Evolutionary conservation across 2,329 filamentous ascomycete genomes (phyloP).

Genomic region (Lachnellula hyalina): DNA sequence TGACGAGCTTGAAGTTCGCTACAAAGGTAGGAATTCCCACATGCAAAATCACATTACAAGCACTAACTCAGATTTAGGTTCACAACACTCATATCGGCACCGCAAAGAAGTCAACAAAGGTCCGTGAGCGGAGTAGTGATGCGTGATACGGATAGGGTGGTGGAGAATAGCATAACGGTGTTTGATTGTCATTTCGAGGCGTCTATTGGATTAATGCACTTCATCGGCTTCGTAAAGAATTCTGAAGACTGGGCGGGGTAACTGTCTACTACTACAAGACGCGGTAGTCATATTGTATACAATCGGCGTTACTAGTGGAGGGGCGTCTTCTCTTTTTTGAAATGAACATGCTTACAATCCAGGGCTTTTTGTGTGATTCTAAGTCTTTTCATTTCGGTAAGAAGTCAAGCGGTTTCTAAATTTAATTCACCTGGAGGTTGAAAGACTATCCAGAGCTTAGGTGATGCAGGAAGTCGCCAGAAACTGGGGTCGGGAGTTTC

Average conservation of each 20-base stretch:
- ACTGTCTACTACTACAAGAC: neutral
- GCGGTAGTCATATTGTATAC: neutral
- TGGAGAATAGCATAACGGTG: slow-evolving; percentile 1
- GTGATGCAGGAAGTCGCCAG: no score
- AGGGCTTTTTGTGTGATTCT: no score
- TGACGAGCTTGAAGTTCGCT: slow-evolving; percentile 93
- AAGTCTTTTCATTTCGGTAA: no score
- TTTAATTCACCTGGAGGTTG: no score
- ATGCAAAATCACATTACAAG: neutral
- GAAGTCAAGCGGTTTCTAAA: neutral
- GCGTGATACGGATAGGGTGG: neutral
- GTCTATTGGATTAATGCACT: neutral
- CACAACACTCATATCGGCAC: slow-evolving; percentile 91
- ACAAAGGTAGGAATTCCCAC: slow-evolving; percentile 64
- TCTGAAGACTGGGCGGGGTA: neutral
- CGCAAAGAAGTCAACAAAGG: slow-evolving; percentile 68
- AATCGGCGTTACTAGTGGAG: neutral
- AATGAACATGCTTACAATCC: neutral
- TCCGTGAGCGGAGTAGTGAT: slow-evolving; percentile 34
- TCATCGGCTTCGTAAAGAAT: neutral
- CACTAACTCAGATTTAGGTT: slow-evolving; percentile 43
- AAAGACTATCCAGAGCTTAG: no score
- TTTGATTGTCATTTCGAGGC: slow-evolving; percentile 13
- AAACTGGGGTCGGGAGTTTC: no score
- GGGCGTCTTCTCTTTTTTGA: neutral